These are phyloP conservation scores for Talaromyces sp. DNA, from an alignment of 2,329 filamentous ascomycete genomes.

Conservation along the genomic window DNA sequence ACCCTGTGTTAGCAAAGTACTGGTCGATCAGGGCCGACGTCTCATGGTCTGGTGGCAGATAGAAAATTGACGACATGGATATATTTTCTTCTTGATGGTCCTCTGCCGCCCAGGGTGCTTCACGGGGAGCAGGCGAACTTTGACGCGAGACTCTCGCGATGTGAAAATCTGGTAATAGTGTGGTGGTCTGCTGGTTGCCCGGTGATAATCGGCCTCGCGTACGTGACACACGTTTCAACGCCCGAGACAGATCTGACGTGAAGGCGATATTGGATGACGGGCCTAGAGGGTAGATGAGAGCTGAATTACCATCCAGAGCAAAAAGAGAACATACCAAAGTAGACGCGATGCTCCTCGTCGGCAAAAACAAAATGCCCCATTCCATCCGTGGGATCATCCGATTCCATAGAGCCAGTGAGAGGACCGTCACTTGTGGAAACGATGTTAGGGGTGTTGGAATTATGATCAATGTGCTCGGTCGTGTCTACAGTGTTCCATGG, in stretches of 20 bases:
- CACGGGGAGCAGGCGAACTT: slow-evolving; percentile 6
- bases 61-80: slow-evolving; percentile 11
- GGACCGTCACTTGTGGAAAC: neutral
- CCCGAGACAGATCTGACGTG: slow-evolving; percentile 17
- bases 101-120: neutral
- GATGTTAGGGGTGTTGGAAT: neutral
- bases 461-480: neutral
- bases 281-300: slow-evolving; percentile 6
- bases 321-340: slow-evolving; percentile 24
- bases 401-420: neutral
- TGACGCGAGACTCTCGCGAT: slow-evolving; percentile 14
- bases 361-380: slow-evolving; percentile 2
- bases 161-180: neutral
- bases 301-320: neutral
- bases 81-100: slow-evolving; percentile 2
- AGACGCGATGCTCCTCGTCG: slow-evolving; percentile 25
- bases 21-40: slow-evolving; percentile 16
- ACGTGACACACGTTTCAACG: slow-evolving; percentile 15
- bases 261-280: slow-evolving; percentile 24
- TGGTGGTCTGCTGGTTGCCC: neutral
- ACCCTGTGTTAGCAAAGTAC: slow-evolving; percentile 23
- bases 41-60: slow-evolving; percentile 13
- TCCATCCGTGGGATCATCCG: slow-evolving; percentile 2
- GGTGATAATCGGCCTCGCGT: slow-evolving; percentile 16
- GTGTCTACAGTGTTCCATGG: neutral